phyloP scores from a whole-genome alignment of 257 asterid genomes.

The Penstemon davidsonii region DNA sequence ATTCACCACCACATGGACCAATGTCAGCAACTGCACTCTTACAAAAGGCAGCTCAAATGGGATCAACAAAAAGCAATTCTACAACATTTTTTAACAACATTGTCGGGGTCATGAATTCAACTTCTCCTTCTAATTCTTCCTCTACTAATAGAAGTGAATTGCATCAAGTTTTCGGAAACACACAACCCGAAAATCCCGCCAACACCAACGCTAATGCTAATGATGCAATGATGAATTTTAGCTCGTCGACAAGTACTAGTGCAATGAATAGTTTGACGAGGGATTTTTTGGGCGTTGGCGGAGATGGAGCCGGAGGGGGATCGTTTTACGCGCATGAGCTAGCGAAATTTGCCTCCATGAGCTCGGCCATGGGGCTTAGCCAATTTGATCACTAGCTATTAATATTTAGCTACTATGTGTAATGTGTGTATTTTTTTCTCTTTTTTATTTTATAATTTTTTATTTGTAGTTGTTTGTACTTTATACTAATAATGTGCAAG shows the following conservation, averaged over 20 bases:
- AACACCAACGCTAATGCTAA: neutral
- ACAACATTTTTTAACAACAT: conserved; percentile 48
- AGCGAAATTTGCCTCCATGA: conserved; percentile 73
- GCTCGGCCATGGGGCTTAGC: conserved; percentile 75
- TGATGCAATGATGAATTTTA: conserved; percentile 44
- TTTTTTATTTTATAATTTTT: neutral
- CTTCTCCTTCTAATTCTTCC: conserved; percentile 47
- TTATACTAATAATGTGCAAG: conserved; percentile 33
- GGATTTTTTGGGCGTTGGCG: conserved; percentile 89
- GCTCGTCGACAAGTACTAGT: conserved; percentile 25
- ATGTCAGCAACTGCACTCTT: conserved; percentile 94
- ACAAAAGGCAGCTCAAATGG: conserved; percentile 89
- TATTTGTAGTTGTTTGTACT: conserved; percentile 22
- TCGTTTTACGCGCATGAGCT: conserved; percentile 63
- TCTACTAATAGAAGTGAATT: conserved; percentile 47
- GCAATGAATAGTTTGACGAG: conserved; percentile 44
- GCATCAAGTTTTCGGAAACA: conserved; percentile 42
- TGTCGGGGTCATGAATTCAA: conserved; percentile 54
- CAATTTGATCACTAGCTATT: conserved; percentile 55
- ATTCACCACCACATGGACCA: conserved; percentile 36
- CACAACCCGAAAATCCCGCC: conserved; percentile 32
- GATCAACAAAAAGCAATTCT: conserved; percentile 62
- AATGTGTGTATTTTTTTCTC: neutral
- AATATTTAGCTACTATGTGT: neutral
- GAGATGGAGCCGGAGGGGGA: conserved; percentile 48